A percentile compares a stretch with the other conserved stretches of the same genome.
phyloP scores from a whole-genome alignment of 169 alveolate species.

The Toxoplasma gondii region DNA sequence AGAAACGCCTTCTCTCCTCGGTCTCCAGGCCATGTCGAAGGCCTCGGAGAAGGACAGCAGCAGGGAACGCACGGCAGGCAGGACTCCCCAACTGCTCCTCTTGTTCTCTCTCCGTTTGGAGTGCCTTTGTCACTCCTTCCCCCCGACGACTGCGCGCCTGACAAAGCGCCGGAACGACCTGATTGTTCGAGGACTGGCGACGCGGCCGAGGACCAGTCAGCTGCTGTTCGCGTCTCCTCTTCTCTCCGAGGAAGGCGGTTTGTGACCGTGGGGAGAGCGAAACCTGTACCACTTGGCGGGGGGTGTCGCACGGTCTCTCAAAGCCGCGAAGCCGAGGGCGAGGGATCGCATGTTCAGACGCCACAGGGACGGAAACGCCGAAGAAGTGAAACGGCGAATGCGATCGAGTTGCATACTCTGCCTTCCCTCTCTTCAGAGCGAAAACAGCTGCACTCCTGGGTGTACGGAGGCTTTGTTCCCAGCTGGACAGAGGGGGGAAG shows the following conservation, averaged over 20 bases:
- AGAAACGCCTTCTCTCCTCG: no score
- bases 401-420: not conserved
- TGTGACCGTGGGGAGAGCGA: not conserved
- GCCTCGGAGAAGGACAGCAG: not conserved
- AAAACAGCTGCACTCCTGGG: not conserved
- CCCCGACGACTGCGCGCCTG: no score
- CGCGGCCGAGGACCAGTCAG: not conserved
- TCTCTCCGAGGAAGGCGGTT: not conserved
- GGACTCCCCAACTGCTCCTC: not conserved
- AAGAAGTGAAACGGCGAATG: not conserved
- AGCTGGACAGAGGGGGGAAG: not conserved
- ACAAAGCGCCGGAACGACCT: no score
- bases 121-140: not conserved
- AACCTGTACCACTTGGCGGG: not conserved
- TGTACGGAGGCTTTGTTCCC: not conserved
- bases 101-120: not conserved
- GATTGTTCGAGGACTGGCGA: no score
- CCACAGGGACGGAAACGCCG: not conserved
- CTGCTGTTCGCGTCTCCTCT: not conserved
- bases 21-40: no score
- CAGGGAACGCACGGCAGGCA: not conserved
- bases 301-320: not conserved
- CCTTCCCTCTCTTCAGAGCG: not conserved
- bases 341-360: not conserved
- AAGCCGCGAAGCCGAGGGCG: not conserved